phyloP scores from a whole-genome alignment of 768 basidiomycete species.

The Leccinum barrowsii region DNA sequence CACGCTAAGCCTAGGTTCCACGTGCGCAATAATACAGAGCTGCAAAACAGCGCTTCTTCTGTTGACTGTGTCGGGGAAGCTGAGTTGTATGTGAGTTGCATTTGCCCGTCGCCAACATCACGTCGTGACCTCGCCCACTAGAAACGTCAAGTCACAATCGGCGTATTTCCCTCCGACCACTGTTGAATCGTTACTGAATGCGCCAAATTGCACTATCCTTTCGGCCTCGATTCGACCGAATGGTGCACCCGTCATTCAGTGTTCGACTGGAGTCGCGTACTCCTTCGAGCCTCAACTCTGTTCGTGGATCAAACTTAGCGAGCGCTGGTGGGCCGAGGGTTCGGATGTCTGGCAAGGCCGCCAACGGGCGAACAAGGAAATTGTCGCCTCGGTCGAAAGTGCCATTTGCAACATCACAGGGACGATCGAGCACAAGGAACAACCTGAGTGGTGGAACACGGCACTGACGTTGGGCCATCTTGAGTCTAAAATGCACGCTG shows the following conservation, averaged over 20 bases:
- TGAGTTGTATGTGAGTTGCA: conserved; percentile 68
- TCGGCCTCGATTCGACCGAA: conserved; percentile 71
- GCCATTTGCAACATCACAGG: conserved; percentile 45
- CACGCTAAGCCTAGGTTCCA: conserved; percentile 66
- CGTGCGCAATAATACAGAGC: conserved; percentile 66
- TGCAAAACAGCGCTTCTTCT: conserved; percentile 63
- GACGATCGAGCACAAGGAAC: conserved; percentile 39
- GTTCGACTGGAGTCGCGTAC: conserved; percentile 75
- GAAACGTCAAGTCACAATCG: conserved; percentile 70
- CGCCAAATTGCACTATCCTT: conserved; percentile 57
- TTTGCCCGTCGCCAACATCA: not conserved
- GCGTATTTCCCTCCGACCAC: conserved; percentile 66
- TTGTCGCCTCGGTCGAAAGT: conserved; percentile 52
- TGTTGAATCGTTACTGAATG: conserved; percentile 53
- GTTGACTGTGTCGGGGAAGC: conserved; percentile 65
- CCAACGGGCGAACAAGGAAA: conserved; percentile 50
- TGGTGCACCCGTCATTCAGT: conserved; percentile 72
- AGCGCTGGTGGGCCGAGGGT: conserved; percentile 82
- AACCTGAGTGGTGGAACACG: conserved; percentile 77
- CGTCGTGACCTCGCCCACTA: conserved; percentile 30
- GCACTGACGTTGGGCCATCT: conserved; percentile 87
- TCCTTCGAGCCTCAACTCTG: conserved; percentile 69
- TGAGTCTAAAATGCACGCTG: conserved; percentile 77
- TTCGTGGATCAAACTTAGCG: conserved; percentile 73
- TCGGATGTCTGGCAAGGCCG: conserved; percentile 82